Evolutionary conservation across 1,284 basidiomycete species (phyloP).

Genomic region (Austroboletus niveus): DNA sequence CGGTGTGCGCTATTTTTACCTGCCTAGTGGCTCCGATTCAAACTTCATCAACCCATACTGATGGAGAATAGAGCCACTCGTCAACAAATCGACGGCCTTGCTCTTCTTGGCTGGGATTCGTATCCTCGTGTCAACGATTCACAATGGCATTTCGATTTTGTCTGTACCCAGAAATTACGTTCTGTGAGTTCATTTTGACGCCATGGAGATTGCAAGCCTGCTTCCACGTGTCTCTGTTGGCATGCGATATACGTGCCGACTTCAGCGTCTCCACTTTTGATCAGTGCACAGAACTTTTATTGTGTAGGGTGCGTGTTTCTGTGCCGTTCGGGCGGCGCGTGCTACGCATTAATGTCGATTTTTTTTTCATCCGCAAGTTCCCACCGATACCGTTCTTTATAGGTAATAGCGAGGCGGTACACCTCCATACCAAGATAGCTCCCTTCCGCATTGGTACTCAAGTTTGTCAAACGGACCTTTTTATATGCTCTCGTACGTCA

Average conservation of each 20-base stretch:
- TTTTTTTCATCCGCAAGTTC: constrained; percentile 7
- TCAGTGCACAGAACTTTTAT: background rate
- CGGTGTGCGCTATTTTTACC: constrained; percentile 6
- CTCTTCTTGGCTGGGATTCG: constrained; percentile 9
- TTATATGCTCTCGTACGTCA: constrained; percentile 2
- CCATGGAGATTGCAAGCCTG: constrained; percentile 21
- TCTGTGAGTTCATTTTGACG: constrained; percentile 12
- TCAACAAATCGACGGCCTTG: background rate
- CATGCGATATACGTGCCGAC: constrained; percentile 20
- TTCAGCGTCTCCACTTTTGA: constrained; percentile 3
- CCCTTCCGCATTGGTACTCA: constrained; percentile 11
- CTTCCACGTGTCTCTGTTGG: constrained; percentile 20
- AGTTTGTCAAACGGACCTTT: constrained; percentile 12
- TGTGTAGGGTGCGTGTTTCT: background rate
- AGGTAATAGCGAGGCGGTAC: constrained; percentile 19
- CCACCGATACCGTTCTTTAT: constrained; percentile 5
- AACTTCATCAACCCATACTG: background rate
- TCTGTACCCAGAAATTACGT: constrained; percentile 13
- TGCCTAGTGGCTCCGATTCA: background rate
- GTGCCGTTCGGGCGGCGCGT: background rate
- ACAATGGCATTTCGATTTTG: constrained; percentile 20
- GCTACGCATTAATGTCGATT: background rate
- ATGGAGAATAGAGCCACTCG: background rate
- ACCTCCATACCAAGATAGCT: constrained; percentile 9
- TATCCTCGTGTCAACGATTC: constrained; percentile 16